These are phyloP conservation scores for Sutorius australiensis DNA, from an alignment of 768 basidiomycete species.

Conservation along the genomic window DNA sequence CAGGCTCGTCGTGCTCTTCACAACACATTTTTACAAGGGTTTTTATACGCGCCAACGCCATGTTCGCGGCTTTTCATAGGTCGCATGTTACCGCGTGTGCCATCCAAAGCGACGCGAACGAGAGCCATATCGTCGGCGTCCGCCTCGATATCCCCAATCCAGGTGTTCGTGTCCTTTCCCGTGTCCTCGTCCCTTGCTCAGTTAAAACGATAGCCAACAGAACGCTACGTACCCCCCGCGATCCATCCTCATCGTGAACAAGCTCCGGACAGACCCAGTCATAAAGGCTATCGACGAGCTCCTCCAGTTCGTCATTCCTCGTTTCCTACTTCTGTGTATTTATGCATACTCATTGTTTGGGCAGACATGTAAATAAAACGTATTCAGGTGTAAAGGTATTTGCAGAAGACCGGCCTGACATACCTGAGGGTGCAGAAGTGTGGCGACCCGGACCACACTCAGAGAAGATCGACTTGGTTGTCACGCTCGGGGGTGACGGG, in stretches of 20 bases:
- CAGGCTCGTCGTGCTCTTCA: slow-evolving; percentile 23
- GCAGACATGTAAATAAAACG: slow-evolving; percentile 52
- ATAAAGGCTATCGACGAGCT: slow-evolving; percentile 73
- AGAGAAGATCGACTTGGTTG: slow-evolving; percentile 75
- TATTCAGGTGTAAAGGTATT: slow-evolving; percentile 64
- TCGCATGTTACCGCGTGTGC: not conserved
- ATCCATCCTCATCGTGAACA: slow-evolving; percentile 75
- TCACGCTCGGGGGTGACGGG: slow-evolving; percentile 92
- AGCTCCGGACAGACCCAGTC: slow-evolving; percentile 73
- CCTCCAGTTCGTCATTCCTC: slow-evolving; percentile 48
- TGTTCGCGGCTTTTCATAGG: slow-evolving; percentile 2
- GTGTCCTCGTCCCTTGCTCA: slow-evolving; percentile 19
- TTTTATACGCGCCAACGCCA: not conserved
- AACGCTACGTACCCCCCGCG: slow-evolving; percentile 42
- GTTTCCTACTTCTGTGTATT: not conserved
- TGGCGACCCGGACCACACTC: slow-evolving; percentile 57
- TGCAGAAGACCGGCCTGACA: slow-evolving; percentile 63
- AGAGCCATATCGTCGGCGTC: slow-evolving; percentile 16
- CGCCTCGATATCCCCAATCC: slow-evolving; percentile 2
- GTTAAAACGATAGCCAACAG: slow-evolving; percentile 24
- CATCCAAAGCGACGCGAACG: slow-evolving; percentile 1
- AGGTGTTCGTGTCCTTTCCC: slow-evolving; percentile 20
- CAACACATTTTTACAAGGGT: slow-evolving; percentile 17
- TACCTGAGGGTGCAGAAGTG: slow-evolving; percentile 57
- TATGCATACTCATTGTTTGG: not conserved